Evolutionary conservation across 148 eudicot species (phyloP).

Genomic region (Tetragonia tetragonoides): DNA sequence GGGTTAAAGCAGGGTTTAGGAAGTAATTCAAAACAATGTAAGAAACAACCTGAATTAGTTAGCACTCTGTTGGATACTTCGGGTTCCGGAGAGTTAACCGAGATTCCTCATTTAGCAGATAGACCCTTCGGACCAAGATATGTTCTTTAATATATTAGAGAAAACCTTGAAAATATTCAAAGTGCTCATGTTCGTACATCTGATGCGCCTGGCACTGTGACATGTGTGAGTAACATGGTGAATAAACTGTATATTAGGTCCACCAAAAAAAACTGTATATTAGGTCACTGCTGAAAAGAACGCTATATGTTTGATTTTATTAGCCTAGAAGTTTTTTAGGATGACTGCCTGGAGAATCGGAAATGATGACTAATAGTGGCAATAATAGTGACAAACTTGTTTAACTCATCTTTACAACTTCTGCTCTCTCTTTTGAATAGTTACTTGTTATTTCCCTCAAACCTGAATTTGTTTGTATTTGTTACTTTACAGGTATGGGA

Average conservation of each 20-base stretch:
- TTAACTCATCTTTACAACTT: background rate
- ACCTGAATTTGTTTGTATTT: slow-evolving; percentile 17
- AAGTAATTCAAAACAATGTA: background rate
- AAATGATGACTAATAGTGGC: no score
- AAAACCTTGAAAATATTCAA: background rate
- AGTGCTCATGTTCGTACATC: background rate
- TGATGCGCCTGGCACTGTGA: background rate
- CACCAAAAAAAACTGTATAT: background rate
- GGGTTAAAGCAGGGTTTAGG: background rate
- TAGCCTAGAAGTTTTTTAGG: background rate
- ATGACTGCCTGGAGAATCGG: background rate
- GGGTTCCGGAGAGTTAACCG: no score
- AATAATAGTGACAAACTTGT: background rate
- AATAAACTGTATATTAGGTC: background rate
- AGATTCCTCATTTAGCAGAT: no score
- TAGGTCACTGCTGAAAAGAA: background rate
- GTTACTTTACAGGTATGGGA: slow-evolving; percentile 65
- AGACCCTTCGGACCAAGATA: no score
- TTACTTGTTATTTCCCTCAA: background rate
- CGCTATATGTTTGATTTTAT: background rate
- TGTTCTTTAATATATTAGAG: no score
- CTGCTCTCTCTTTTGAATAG: background rate
- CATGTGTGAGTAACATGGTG: background rate
- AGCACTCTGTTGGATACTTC: no score
- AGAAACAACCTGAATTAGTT: background rate